A percentile compares a stretch with the other conserved stretches of the same genome.
phyloP scores from a whole-genome alignment of 1,284 basidiomycete species.

The Neolentinus lepideus region DNA sequence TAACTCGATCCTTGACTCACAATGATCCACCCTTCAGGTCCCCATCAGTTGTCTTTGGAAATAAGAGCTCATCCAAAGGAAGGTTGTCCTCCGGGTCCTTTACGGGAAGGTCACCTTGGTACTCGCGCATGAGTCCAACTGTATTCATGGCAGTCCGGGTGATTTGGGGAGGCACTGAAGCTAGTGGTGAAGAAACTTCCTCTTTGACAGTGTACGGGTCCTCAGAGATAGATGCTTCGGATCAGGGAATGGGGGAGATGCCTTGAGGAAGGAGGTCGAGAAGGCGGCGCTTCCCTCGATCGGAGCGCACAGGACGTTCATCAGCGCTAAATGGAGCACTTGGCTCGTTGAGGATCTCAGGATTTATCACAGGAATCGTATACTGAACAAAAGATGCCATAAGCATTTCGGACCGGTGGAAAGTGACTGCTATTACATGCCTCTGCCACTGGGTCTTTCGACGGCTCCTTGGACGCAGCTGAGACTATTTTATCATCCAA shows the following conservation, averaged over 20 bases:
- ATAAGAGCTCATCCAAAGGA: background rate
- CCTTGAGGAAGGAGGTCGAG: background rate
- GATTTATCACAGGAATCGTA: no score
- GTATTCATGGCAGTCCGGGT: background rate
- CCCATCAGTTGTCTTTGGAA: background rate
- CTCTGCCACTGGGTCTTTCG: no score
- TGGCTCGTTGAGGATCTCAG: no score
- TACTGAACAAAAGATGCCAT: no score
- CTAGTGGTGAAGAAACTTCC: background rate
- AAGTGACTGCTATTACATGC: no score
- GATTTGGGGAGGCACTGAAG: background rate
- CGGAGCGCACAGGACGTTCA: background rate
- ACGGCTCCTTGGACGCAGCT: no score
- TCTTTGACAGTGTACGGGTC: background rate
- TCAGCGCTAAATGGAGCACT: no score
- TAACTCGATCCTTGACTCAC: background rate
- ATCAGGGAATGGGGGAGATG: background rate
- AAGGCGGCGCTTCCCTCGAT: background rate
- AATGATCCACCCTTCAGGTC: background rate
- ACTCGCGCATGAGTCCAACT: background rate
- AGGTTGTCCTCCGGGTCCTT: background rate
- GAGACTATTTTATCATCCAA: no score
- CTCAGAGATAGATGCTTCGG: background rate
- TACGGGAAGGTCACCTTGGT: background rate
- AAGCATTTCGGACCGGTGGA: no score